Evolutionary conservation across 352 stramenopile genomes (phyloP).

Genomic region (Pythium phragmitis): DNA sequence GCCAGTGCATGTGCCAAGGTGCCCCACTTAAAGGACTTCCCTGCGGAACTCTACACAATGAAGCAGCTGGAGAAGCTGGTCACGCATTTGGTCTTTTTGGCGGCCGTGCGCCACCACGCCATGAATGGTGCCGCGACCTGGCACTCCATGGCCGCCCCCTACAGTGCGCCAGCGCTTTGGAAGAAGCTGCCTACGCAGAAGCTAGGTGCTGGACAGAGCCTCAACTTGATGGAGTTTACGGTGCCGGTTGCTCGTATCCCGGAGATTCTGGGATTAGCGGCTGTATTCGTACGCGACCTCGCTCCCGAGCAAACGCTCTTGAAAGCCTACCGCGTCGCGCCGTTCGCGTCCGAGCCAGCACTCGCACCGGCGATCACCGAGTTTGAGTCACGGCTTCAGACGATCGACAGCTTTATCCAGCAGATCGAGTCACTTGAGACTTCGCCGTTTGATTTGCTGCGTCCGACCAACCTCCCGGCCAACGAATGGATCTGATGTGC

Average conservation of each 20-base stretch:
- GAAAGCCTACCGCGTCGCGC: not conserved
- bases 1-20: not conserved
- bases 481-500: not conserved
- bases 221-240: too few species aligned
- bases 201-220: too few species aligned
- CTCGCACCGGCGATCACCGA: not conserved
- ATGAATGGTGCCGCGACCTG: conserved; percentile 20
- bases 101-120: conserved; percentile 23
- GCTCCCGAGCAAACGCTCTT: not conserved
- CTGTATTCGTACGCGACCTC: too few species aligned
- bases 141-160: too few species aligned
- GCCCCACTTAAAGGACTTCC: conserved; percentile 16
- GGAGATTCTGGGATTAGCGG: too few species aligned
- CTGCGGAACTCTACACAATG: conserved; percentile 3
- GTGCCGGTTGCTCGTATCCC: too few species aligned
- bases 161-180: too few species aligned
- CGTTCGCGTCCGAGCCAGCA: too few species aligned
- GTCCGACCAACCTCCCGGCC: not conserved
- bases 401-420: conserved; percentile 8
- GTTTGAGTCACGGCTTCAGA: not conserved
- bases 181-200: too few species aligned
- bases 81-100: conserved; percentile 20
- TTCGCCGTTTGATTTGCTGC: not conserved
- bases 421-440: not conserved
- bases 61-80: conserved; percentile 14